phyloP scores from a whole-genome alignment of 306 rosid species.

The Dalbergia cochinchinensis region DNA sequence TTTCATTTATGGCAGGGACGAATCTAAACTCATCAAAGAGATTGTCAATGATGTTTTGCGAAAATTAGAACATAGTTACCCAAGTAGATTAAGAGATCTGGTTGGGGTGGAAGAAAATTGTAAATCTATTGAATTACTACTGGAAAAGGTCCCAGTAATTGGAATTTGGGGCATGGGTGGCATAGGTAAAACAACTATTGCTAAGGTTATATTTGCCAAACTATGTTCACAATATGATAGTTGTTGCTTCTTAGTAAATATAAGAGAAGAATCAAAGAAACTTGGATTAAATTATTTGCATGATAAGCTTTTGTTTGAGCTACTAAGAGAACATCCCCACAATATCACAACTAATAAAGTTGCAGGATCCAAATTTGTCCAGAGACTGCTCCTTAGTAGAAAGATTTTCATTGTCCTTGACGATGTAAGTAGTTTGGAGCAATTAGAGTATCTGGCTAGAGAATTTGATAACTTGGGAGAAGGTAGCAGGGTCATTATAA shows the following conservation, averaged over 20 bases:
- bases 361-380: not conserved
- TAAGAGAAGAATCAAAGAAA: not conserved
- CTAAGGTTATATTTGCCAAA: not conserved
- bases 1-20: not conserved
- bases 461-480: constrained; percentile 21
- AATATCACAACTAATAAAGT: too few species aligned
- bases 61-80: not conserved
- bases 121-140: not conserved
- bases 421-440: constrained; percentile 14
- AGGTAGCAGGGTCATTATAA: constrained; percentile 15
- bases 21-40: not conserved
- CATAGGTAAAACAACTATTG: not conserved
- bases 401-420: constrained; percentile 11
- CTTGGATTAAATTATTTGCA: not conserved
- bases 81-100: not conserved
- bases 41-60: not conserved
- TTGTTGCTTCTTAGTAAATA: not conserved
- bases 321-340: too few species aligned
- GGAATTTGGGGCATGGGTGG: not conserved
- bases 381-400: not conserved
- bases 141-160: not conserved
- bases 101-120: not conserved
- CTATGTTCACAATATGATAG: not conserved
- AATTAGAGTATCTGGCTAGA: constrained; percentile 5
- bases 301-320: not conserved